These are phyloP conservation scores for Rosa lucieae DNA, from an alignment of 306 rosid genomes.

Conservation along the genomic window DNA sequence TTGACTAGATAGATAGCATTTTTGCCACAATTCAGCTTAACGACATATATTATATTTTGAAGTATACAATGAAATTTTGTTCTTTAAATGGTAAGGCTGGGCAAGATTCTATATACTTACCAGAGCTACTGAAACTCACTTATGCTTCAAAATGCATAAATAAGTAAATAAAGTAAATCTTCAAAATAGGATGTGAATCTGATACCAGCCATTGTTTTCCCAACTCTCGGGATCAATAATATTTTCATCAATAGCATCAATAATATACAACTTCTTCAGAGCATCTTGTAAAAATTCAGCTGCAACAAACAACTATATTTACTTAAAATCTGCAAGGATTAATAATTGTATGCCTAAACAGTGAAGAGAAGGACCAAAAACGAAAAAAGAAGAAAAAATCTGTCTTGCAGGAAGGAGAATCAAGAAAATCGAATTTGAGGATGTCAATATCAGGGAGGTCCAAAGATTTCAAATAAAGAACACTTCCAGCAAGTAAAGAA, in stretches of 20 bases:
- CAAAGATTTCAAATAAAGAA: conserved; percentile 94
- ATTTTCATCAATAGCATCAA: conserved; percentile 87
- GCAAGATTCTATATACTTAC: not conserved
- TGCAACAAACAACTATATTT: conserved; percentile 50
- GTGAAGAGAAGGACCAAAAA: not conserved
- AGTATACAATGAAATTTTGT: not conserved
- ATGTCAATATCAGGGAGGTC: conserved; percentile 92
- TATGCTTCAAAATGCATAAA: conserved; percentile 18
- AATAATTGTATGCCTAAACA: not conserved
- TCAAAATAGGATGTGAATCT: conserved; percentile 30
- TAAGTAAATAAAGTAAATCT: not conserved
- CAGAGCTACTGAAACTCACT: conserved; percentile 2
- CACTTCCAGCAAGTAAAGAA: conserved; percentile 84
- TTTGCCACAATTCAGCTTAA: not conserved
- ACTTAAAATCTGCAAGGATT: conserved; percentile 20
- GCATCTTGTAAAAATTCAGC: conserved; percentile 92
- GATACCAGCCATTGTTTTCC: conserved; percentile 92
- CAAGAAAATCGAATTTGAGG: conserved; percentile 91
- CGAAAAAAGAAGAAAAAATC: not conserved
- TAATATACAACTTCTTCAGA: conserved; percentile 84
- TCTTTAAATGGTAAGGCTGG: not conserved
- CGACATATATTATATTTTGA: not conserved
- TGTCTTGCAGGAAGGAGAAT: conserved; percentile 73
- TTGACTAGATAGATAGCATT: not conserved
- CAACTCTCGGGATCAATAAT: conserved; percentile 73